phyloP scores from a whole-genome alignment of 192 early-diverging fungal genomes.

The Coemansia sp. region DNA sequence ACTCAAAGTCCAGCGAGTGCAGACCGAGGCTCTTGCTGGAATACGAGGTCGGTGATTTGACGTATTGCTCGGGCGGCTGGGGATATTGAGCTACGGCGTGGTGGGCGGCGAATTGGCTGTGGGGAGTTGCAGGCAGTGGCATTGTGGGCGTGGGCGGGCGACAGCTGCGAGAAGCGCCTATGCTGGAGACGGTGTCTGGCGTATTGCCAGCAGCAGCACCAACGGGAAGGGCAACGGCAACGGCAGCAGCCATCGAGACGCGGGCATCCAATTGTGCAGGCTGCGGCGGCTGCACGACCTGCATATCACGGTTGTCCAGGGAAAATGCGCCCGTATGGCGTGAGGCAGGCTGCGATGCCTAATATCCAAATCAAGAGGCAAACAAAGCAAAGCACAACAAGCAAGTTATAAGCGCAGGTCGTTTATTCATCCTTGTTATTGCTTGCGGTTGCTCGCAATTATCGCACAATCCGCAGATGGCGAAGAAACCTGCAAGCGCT shows the following conservation, averaged over 20 bases:
- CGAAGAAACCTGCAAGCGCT: neutral
- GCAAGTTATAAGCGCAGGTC: too few relatives aligned
- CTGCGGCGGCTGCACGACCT: neutral
- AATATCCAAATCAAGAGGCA: neutral
- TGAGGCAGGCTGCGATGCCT: neutral
- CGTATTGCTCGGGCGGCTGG: slow-evolving; percentile 1
- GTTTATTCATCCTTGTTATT: too few relatives aligned
- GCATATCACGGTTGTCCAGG: slow-evolving; percentile 5
- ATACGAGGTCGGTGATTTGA: slow-evolving; percentile 24
- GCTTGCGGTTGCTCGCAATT: neutral
- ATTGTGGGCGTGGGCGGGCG: slow-evolving; percentile 8
- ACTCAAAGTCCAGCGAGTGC: slow-evolving; percentile 35
- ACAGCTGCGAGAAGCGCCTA: neutral
- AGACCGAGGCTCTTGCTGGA: slow-evolving; percentile 46
- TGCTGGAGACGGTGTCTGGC: neutral
- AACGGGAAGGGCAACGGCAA: too few relatives aligned
- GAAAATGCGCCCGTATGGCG: neutral
- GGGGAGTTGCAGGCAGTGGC: slow-evolving; percentile 9
- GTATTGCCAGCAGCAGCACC: slow-evolving; percentile 1
- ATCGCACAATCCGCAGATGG: neutral
- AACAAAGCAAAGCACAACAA: neutral
- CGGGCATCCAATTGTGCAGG: slow-evolving; percentile 3
- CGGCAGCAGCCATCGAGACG: slow-evolving; percentile 1
- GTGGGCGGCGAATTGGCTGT: slow-evolving; percentile 6
- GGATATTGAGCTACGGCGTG: neutral